Evolutionary conservation across 345 rosid genomes (phyloP).

Genomic region (Citrus medica): DNA sequence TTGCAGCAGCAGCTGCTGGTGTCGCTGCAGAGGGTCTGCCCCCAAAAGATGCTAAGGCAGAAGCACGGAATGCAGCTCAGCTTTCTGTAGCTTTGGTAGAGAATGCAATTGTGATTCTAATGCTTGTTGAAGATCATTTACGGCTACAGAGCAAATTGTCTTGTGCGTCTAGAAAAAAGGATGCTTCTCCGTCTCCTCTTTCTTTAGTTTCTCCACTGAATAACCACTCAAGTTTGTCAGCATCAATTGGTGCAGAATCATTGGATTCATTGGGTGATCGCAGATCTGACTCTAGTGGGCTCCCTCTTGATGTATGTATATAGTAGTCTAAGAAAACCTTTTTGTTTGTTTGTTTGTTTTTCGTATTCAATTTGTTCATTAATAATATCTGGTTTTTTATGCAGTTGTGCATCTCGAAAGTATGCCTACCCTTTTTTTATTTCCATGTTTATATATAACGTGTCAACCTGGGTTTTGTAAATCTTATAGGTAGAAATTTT

Average conservation of each 20-base stretch:
- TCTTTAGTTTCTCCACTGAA: constrained; percentile 59
- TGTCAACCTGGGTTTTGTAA: neutral
- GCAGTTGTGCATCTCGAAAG: neutral
- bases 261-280: constrained; percentile 57
- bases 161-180: constrained; percentile 44
- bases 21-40: constrained; percentile 98
- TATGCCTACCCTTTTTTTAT: neutral
- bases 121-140: constrained; percentile 99
- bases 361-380: neutral
- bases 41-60: constrained; percentile 79
- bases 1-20: constrained; percentile 99
- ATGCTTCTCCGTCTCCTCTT: constrained; percentile 73
- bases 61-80: constrained; percentile 97
- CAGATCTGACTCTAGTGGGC: constrained; percentile 62
- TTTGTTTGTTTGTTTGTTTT: neutral
- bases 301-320: constrained; percentile 84
- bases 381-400: neutral
- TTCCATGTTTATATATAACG: neutral
- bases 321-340: constrained; percentile 13
- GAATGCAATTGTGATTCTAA: constrained; percentile 95
- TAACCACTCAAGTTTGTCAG: constrained; percentile 39
- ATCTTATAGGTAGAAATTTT: neutral
- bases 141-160: constrained; percentile 91
- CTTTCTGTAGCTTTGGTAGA: constrained; percentile 97
- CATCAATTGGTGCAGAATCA: constrained; percentile 47